Evolutionary conservation across 352 stramenopile species (phyloP).

Genomic region (Phytophthora syringae): DNA sequence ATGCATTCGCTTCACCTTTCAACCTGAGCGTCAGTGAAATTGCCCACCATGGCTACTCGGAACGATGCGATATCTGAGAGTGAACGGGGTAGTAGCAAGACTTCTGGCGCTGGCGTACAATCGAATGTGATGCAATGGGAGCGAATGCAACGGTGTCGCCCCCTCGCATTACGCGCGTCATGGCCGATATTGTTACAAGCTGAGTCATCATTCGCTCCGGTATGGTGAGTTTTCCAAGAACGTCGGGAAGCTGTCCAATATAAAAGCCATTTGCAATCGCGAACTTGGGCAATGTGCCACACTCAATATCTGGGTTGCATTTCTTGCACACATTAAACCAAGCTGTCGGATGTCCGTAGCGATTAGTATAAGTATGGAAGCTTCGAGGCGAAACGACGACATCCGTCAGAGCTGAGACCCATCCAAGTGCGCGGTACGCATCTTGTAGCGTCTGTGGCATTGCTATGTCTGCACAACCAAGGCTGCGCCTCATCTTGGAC

Average conservation of each 20-base stretch:
- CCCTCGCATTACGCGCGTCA: no score
- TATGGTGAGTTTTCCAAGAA: background rate
- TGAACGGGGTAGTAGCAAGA: background rate
- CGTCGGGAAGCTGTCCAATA: background rate
- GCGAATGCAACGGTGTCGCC: no score
- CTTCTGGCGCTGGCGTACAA: background rate
- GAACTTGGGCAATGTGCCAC: background rate
- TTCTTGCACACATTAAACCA: background rate
- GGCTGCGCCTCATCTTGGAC: no score
- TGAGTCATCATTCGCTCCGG: no score
- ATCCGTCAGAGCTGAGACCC: background rate
- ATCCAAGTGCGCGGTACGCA: background rate
- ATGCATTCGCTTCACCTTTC: no score
- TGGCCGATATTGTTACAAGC: no score
- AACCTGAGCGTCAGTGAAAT: background rate
- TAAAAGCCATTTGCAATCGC: background rate
- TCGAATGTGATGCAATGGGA: constrained; percentile 1
- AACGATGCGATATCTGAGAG: background rate
- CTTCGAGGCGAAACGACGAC: background rate
- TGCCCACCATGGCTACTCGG: background rate
- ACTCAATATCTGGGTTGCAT: background rate
- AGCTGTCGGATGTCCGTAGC: background rate
- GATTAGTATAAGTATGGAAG: background rate
- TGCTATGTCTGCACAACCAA: no score
- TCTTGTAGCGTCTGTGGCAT: no score